phyloP scores from a whole-genome alignment of 305 asterid species.

The Solanum hybrid region DNA sequence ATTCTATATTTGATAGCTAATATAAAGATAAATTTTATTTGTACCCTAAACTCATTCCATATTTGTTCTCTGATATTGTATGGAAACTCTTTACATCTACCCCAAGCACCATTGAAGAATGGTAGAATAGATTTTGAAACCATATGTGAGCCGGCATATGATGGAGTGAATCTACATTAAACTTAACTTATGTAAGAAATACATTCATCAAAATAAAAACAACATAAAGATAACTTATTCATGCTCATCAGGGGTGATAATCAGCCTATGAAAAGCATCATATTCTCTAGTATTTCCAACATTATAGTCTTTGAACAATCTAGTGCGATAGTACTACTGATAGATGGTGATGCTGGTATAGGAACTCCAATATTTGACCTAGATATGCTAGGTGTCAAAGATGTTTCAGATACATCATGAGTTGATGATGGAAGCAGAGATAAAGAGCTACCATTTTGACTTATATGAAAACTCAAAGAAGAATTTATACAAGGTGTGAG shows the following conservation, averaged over 20 bases:
- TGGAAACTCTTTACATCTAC: no score
- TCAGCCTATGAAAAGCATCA: not conserved
- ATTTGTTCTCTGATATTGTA: no score
- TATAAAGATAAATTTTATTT: no score
- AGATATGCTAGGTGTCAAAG: not conserved
- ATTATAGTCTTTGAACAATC: not conserved
- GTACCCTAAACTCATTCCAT: no score
- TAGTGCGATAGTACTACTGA: not conserved
- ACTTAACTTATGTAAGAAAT: no score
- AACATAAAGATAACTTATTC: not conserved
- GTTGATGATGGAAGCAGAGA: not conserved
- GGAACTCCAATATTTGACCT: not conserved
- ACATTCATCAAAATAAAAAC: not conserved
- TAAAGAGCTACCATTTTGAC: not conserved
- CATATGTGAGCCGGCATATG: no score
- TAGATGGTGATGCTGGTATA: not conserved
- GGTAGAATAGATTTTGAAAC: no score
- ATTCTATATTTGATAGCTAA: no score
- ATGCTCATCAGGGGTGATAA: not conserved
- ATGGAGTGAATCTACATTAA: no score
- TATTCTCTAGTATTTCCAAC: no score
- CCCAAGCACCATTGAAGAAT: no score
- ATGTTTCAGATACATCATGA: not conserved
- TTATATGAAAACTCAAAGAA: not conserved
- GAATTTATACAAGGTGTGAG: not conserved